Evolutionary conservation across 202 grass and related monocot species (phyloP).

Genomic region (Saccharum hybrid): DNA sequence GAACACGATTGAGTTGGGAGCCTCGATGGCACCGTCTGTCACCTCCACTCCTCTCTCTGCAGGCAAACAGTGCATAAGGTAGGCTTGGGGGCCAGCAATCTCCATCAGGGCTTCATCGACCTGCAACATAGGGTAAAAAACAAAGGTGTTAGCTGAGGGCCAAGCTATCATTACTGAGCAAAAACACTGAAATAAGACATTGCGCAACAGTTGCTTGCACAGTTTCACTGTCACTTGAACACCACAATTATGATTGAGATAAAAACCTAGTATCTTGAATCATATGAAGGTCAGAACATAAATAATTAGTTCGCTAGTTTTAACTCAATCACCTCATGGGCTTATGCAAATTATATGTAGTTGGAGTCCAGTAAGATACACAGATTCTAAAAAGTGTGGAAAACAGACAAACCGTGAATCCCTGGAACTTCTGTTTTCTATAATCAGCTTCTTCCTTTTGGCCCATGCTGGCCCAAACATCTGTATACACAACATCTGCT

Average conservation of each 20-base stretch:
- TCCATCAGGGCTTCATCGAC: slow-evolving; percentile 93
- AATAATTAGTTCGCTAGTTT: background rate
- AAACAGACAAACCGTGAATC: slow-evolving; percentile 68
- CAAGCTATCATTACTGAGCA: background rate
- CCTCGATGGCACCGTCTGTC: slow-evolving; percentile 81
- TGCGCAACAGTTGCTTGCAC: background rate
- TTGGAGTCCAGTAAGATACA: slow-evolving; percentile 1
- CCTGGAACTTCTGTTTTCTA: slow-evolving; percentile 87
- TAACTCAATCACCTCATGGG: background rate
- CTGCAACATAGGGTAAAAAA: slow-evolving; percentile 47
- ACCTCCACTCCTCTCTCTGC: slow-evolving; percentile 94
- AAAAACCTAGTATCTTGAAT: background rate
- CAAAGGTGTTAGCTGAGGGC: slow-evolving; percentile 4
- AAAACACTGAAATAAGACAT: slow-evolving; percentile 8
- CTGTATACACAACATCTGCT: slow-evolving; percentile 98
- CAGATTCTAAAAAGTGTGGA: background rate
- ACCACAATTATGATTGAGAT: background rate
- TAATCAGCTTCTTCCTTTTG: slow-evolving; percentile 95
- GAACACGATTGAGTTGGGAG: slow-evolving; percentile 90
- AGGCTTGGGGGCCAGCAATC: slow-evolving; percentile 84
- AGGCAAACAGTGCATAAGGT: slow-evolving; percentile 95
- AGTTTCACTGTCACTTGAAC: background rate
- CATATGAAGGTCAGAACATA: background rate
- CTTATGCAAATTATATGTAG: background rate
- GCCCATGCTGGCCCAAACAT: slow-evolving; percentile 99